Percentiles rank a stretch among this genome's conserved stretches.
Evolutionary conservation across 2,329 filamentous ascomycete genomes (phyloP).

Genomic region (Sporothrix pseudoabietina): DNA sequence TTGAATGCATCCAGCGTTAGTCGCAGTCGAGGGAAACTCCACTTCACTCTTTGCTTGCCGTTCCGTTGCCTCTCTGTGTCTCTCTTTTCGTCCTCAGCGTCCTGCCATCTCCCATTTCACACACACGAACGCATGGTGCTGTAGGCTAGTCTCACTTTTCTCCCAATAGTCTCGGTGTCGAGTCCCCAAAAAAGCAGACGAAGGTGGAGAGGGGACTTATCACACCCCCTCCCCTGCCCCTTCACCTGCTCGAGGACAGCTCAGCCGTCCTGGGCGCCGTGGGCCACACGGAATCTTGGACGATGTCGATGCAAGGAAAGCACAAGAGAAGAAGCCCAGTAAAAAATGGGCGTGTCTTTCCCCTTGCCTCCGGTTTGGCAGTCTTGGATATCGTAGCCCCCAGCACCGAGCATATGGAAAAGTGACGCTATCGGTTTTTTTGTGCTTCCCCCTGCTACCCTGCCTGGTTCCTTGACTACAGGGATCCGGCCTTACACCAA

Average conservation of each 20-base stretch:
- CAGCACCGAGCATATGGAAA: neutral
- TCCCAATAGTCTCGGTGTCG: conserved; percentile 14
- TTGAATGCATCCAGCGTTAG: neutral
- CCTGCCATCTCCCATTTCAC: neutral
- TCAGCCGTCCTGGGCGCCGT: neutral
- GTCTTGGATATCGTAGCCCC: neutral
- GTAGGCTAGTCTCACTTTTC: conserved; percentile 1
- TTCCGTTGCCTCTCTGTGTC: neutral
- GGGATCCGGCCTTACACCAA: neutral
- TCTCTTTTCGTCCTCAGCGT: neutral
- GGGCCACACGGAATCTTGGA: neutral
- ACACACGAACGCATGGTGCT: neutral
- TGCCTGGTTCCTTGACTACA: neutral
- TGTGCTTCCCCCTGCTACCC: neutral
- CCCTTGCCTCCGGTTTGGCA: conserved; percentile 1
- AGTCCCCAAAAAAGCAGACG: neutral
- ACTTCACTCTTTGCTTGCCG: neutral
- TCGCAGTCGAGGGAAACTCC: neutral
- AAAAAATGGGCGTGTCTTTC: neutral
- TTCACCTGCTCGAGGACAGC: neutral
- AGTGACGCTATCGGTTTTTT: neutral
- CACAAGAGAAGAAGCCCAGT: neutral
- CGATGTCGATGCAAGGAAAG: neutral
- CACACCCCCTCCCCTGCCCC: neutral
- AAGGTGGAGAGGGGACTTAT: neutral